These are phyloP conservation scores for Lanmaoa pseudosensibilis DNA, from an alignment of 768 basidiomycete species.

Conservation along the genomic window DNA sequence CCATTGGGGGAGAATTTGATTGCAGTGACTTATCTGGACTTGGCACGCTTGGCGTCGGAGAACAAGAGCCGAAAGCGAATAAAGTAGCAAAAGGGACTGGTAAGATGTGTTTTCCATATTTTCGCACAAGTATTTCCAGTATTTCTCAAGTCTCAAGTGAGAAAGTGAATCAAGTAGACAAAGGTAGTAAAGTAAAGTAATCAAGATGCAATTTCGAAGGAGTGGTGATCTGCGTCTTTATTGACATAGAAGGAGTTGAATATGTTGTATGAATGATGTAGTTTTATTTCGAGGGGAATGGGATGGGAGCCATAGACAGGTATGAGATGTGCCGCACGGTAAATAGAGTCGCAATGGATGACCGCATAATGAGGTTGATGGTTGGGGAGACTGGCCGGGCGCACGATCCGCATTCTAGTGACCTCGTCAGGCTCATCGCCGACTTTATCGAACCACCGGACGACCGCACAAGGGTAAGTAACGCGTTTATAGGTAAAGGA, in stretches of 20 bases:
- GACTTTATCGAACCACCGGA: slow-evolving; percentile 24
- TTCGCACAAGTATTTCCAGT: too few species aligned
- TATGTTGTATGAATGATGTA: slow-evolving; percentile 5
- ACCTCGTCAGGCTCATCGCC: slow-evolving; percentile 18
- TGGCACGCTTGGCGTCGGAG: too few species aligned
- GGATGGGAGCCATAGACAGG: slow-evolving; percentile 19
- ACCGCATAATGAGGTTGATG: slow-evolving; percentile 8
- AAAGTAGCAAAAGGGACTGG: too few species aligned
- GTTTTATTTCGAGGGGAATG: not conserved
- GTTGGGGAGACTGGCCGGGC: slow-evolving; percentile 7
- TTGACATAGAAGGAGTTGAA: slow-evolving; percentile 17
- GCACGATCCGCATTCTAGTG: slow-evolving; percentile 33
- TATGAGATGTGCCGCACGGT: slow-evolving; percentile 33
- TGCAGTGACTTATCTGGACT: too few species aligned
- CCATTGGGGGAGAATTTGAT: too few species aligned
- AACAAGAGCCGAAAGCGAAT: too few species aligned
- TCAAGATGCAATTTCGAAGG: too few species aligned
- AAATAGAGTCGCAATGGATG: slow-evolving; percentile 32
- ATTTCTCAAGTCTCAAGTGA: too few species aligned
- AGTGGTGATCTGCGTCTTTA: not conserved
- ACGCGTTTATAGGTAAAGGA: slow-evolving; percentile 9
- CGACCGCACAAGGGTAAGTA: slow-evolving; percentile 23
- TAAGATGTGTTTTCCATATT: too few species aligned
- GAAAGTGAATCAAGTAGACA: too few species aligned
- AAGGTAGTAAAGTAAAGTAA: too few species aligned